Conservation (phyloP, 345 rosid genomes). For the Ricinus communis region DNA sequence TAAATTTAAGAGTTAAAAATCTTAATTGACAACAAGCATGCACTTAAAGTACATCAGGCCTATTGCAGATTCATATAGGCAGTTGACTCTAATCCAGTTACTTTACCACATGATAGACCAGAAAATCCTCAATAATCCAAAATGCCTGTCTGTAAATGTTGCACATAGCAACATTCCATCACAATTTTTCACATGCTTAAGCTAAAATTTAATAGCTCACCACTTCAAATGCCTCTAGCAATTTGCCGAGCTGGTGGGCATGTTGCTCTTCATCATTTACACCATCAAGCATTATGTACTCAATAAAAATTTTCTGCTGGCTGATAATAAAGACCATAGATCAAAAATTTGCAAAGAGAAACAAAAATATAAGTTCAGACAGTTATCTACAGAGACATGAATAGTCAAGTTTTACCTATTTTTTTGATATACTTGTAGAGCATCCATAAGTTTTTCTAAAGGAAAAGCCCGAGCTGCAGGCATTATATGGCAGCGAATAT, state of each 20-base stretch:
- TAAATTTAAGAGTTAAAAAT: background rate
- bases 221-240: constrained; percentile 85
- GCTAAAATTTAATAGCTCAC: constrained; percentile 40
- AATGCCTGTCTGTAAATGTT: too few species aligned
- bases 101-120: too few species aligned
- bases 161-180: background rate
- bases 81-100: too few species aligned
- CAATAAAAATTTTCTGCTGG: constrained; percentile 78
- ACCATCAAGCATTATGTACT: constrained; percentile 96
- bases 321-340: constrained; percentile 37
- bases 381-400: constrained; percentile 6
- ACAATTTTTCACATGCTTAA: background rate
- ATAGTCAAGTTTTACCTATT: constrained; percentile 47
- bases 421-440: constrained; percentile 69
- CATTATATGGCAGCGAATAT: constrained; percentile 93
- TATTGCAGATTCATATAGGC: too few species aligned
- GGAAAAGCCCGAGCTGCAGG: constrained; percentile 98
- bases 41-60: background rate
- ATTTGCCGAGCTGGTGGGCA: constrained; percentile 74
- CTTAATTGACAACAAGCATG: background rate
- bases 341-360: background rate
- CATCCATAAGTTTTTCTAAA: constrained; percentile 80
- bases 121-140: background rate
- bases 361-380: background rate
- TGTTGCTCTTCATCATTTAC: constrained; percentile 86